phyloP scores from a whole-genome alignment of 169 alveolate species.

The Cytauxzoon felis region DNA sequence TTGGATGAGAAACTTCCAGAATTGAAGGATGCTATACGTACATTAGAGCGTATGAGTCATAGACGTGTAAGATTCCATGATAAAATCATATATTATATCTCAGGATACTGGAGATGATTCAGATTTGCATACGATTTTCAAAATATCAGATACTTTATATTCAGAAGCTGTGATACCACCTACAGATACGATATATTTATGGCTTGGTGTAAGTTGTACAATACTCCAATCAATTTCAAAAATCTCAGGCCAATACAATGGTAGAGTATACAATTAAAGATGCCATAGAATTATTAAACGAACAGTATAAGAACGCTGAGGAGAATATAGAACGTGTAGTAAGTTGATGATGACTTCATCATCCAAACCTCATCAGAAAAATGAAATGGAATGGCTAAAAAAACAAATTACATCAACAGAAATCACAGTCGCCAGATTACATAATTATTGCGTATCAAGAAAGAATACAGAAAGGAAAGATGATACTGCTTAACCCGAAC shows the following conservation, averaged over 20 bases:
- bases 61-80: constrained; percentile 14
- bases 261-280: constrained; percentile 83
- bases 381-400: constrained; percentile 79
- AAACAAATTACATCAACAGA: constrained; percentile 82
- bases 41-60: constrained; percentile 26
- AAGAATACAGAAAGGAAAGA: constrained; percentile 58
- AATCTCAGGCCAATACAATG: constrained; percentile 81
- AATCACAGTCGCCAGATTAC: constrained; percentile 85
- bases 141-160: constrained; percentile 78
- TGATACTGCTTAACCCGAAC: constrained; percentile 14
- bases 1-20: constrained; percentile 71
- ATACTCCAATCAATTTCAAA: not conserved
- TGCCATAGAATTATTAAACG: constrained; percentile 76
- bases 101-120: constrained; percentile 27
- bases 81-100: not conserved
- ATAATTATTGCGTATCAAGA: constrained; percentile 80
- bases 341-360: not conserved
- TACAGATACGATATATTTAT: constrained; percentile 75
- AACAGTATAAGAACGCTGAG: constrained; percentile 55
- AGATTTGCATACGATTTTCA: constrained; percentile 52
- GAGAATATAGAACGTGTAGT: constrained; percentile 33
- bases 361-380: constrained; percentile 53
- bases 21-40: constrained; percentile 65
- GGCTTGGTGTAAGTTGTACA: constrained; percentile 80
- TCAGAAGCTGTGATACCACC: constrained; percentile 79